phyloP scores from a whole-genome alignment of 2,329 filamentous ascomycete genomes.

The Emmonsiellopsis sp. region DNA sequence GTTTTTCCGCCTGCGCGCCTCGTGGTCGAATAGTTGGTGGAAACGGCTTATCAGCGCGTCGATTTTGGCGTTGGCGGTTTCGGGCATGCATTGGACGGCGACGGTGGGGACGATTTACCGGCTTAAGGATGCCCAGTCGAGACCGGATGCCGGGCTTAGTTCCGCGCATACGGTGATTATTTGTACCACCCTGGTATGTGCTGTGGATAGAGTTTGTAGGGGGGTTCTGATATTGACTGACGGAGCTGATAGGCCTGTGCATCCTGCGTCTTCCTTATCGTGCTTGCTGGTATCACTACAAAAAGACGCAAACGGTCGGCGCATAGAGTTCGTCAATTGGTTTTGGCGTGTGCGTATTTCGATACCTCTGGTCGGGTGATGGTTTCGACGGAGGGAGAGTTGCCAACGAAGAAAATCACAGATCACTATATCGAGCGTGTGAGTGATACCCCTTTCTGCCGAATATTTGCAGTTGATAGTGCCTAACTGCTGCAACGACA shows the following conservation, averaged over 20 bases:
- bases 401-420: conserved; percentile 59
- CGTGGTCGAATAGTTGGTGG: conserved; percentile 74
- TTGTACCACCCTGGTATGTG: conserved; percentile 58
- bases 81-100: conserved; percentile 82
- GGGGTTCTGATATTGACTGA: conserved; percentile 2
- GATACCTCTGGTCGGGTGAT: conserved; percentile 36
- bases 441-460: conserved; percentile 11
- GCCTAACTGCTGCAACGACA: conserved; percentile 8
- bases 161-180: conserved; percentile 63
- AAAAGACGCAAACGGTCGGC: conserved; percentile 46
- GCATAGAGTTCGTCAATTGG: conserved; percentile 54
- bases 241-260: conserved; percentile 45
- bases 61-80: conserved; percentile 64
- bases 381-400: conserved; percentile 36
- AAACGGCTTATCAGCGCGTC: conserved; percentile 59
- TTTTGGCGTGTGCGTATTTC: conserved; percentile 36
- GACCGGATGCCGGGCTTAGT: conserved; percentile 36
- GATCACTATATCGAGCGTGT: conserved; percentile 63
- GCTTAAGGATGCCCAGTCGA: conserved; percentile 40
- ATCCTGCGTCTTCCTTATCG: conserved; percentile 53
- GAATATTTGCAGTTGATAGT: neutral
- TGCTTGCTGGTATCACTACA: conserved; percentile 46
- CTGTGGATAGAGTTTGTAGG: neutral
- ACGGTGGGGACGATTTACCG: conserved; percentile 61
- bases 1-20: conserved; percentile 68